Conservation (phyloP, 2,329 filamentous ascomycete genomes). For the Calonectria ilicicola region DNA sequence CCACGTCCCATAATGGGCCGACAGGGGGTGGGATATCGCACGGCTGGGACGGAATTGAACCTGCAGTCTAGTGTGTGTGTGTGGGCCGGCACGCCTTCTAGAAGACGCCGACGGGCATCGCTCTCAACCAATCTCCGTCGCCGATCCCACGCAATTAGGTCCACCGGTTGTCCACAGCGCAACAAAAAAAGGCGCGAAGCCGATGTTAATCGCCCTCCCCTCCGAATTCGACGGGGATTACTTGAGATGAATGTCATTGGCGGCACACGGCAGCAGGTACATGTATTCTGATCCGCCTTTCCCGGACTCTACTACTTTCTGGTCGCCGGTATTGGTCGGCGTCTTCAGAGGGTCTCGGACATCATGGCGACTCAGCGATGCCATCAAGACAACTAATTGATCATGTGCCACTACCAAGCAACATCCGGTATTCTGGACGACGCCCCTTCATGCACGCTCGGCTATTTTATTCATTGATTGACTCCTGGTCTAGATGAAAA, state of each 20-base stretch:
- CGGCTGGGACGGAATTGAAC: slow-evolving; percentile 29
- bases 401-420: background rate
- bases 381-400: background rate
- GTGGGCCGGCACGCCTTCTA: slow-evolving; percentile 36
- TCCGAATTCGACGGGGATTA: slow-evolving; percentile 31
- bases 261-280: slow-evolving; percentile 29
- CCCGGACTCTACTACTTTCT: slow-evolving; percentile 31
- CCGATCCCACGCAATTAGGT: slow-evolving; percentile 19
- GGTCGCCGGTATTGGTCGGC: slow-evolving; percentile 16
- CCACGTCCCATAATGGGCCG: slow-evolving; percentile 9
- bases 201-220: slow-evolving; percentile 29
- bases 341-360: background rate
- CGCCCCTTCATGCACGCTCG: background rate
- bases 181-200: slow-evolving; percentile 29
- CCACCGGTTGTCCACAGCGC: background rate
- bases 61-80: slow-evolving; percentile 14
- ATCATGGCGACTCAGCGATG: slow-evolving; percentile 1
- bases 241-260: slow-evolving; percentile 35
- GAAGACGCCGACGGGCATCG: slow-evolving; percentile 31
- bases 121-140: slow-evolving; percentile 13
- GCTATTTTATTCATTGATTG: background rate
- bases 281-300: slow-evolving; percentile 32
- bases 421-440: slow-evolving; percentile 3
- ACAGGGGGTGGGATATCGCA: slow-evolving; percentile 15
- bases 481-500: background rate